These are phyloP conservation scores for Penicillium psychrofluorescens DNA, from an alignment of 495 filamentous ascomycete genomes.

Conservation along the genomic window DNA sequence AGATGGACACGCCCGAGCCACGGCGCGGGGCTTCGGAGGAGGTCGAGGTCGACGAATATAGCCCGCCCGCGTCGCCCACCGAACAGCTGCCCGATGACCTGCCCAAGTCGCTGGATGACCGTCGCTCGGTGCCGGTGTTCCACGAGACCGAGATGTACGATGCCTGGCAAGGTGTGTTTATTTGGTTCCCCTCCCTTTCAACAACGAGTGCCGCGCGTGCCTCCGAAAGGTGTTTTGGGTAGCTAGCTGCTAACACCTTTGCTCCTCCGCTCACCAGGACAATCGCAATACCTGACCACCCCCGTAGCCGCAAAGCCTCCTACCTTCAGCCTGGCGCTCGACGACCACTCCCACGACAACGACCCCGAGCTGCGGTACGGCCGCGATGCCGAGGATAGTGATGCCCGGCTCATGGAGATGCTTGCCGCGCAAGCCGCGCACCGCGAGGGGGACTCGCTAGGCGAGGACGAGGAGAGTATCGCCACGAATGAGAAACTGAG, in stretches of 20 bases:
- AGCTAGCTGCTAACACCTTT: background rate
- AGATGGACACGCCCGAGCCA: slow-evolving; percentile 32
- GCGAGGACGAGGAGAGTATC: slow-evolving; percentile 73
- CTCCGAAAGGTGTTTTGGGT: background rate
- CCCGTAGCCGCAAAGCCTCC: slow-evolving; percentile 78
- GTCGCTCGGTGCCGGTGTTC: slow-evolving; percentile 54
- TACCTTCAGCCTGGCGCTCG: slow-evolving; percentile 74
- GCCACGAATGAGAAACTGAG: slow-evolving; percentile 65
- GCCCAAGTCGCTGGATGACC: slow-evolving; percentile 84
- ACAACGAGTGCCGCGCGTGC: background rate
- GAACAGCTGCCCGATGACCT: slow-evolving; percentile 73
- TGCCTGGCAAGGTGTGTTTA: slow-evolving; percentile 83
- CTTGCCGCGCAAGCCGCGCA: slow-evolving; percentile 86
- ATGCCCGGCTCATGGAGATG: slow-evolving; percentile 89
- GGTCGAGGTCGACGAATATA: slow-evolving; percentile 14
- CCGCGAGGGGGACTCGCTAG: slow-evolving; percentile 58
- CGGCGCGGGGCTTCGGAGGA: slow-evolving; percentile 32
- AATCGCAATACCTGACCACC: slow-evolving; percentile 87
- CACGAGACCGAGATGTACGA: slow-evolving; percentile 95
- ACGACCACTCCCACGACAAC: slow-evolving; percentile 52
- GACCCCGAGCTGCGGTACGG: slow-evolving; percentile 34
- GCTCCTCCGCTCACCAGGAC: slow-evolving; percentile 47
- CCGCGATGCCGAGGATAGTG: slow-evolving; percentile 62
- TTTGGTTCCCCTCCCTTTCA: background rate
- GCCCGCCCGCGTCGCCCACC: slow-evolving; percentile 13